Evolutionary conservation across 2,329 filamentous ascomycete genomes (phyloP).

Genomic region (Orbilia blumenaviensis): DNA sequence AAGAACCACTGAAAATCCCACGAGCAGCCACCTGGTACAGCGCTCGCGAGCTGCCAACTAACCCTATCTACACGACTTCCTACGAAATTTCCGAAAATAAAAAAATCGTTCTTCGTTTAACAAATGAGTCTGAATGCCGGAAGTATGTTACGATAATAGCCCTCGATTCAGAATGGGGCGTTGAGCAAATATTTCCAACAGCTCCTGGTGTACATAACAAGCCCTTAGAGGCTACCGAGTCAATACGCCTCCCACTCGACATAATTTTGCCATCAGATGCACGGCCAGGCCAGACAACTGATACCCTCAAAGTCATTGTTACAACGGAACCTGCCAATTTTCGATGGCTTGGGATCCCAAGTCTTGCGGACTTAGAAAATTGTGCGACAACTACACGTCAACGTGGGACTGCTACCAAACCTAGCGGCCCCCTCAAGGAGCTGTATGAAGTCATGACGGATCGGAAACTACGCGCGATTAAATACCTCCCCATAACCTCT

Average conservation of each 20-base stretch:
- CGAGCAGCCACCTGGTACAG: no score
- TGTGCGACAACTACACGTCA: no score
- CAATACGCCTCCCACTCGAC: neutral
- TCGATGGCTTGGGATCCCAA: neutral
- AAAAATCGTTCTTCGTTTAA: neutral
- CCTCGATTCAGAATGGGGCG: neutral
- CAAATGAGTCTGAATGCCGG: neutral
- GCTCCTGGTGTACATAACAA: neutral
- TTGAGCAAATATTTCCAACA: constrained; percentile 10
- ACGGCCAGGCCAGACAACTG: neutral
- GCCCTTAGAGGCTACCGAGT: neutral
- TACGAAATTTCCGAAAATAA: neutral
- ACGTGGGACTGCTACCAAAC: neutral
- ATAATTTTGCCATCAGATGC: neutral
- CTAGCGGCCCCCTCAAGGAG: neutral
- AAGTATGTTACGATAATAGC: neutral
- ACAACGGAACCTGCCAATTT: neutral
- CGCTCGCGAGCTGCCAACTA: no score
- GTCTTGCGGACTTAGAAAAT: neutral
- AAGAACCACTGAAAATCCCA: neutral
- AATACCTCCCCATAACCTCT: no score
- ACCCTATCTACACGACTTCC: neutral
- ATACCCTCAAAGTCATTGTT: constrained; percentile 9
- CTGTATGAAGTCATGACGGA: no score
- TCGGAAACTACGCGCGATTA: no score